Conservation (phyloP, 768 basidiomycete genomes). For the Gloeopeniophorella convolvens region DNA sequence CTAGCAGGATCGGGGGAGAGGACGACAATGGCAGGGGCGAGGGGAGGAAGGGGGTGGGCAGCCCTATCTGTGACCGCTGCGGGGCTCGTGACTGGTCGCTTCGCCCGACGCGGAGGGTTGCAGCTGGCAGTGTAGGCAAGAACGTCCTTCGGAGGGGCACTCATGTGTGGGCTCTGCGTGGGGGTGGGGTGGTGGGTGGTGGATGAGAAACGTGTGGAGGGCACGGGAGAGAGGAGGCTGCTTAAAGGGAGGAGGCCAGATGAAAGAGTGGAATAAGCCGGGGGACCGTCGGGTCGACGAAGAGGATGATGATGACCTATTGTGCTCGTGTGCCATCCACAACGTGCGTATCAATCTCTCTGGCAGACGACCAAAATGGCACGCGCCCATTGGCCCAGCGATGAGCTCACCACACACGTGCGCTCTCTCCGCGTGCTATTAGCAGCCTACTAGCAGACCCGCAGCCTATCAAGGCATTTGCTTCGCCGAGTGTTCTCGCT, state of each 20-base stretch:
- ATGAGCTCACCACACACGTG: neutral
- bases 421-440: no score
- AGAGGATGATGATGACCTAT: neutral
- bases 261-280: neutral
- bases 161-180: neutral
- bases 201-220: neutral
- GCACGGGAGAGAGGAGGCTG: neutral
- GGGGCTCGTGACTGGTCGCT: slow-evolving; percentile 26
- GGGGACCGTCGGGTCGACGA: neutral
- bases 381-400: slow-evolving; percentile 1
- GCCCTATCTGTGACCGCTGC: neutral
- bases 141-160: slow-evolving; percentile 18
- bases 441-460: no score
- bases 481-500: no score
- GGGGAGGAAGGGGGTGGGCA: slow-evolving; percentile 15
- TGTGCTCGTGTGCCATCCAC: slow-evolving; percentile 20
- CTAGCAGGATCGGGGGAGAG: slow-evolving; percentile 7
- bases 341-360: slow-evolving; percentile 1
- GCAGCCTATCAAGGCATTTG: no score
- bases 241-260: neutral
- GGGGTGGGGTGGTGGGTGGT: neutral
- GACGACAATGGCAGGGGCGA: slow-evolving; percentile 16
- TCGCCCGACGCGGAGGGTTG: slow-evolving; percentile 43
- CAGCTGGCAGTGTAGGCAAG: slow-evolving; percentile 31
- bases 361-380: slow-evolving; percentile 20